Evolutionary conservation across 192 early-diverging fungal species (phyloP).

Genomic region (Pilobolus umbonatus): DNA sequence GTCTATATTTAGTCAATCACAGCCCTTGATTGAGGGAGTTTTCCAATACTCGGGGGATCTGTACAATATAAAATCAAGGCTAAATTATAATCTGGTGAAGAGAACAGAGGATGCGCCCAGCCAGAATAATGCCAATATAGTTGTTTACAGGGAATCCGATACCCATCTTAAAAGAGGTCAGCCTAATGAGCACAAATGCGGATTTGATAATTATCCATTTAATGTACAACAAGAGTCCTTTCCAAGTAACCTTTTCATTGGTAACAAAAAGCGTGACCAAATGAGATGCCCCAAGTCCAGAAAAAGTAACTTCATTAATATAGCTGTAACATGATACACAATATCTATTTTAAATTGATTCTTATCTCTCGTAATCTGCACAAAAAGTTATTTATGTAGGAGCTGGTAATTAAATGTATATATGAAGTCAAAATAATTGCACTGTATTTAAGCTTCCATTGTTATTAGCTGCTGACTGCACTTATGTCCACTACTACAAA

Average conservation of each 20-base stretch:
- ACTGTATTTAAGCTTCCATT: not conserved
- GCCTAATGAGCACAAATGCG: conserved; percentile 6
- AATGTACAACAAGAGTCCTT: too few relatives aligned
- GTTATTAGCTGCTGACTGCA: conserved; percentile 61
- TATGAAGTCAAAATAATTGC: not conserved
- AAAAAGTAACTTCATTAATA: conserved; percentile 6
- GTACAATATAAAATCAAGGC: conserved; percentile 50
- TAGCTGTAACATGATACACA: not conserved
- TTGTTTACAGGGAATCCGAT: conserved; percentile 24
- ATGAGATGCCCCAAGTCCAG: conserved; percentile 3
- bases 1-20: conserved; percentile 7
- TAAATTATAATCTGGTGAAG: conserved; percentile 45
- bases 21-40: conserved; percentile 49
- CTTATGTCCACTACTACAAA: conserved; percentile 55
- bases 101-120: conserved; percentile 40
- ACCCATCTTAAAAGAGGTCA: not conserved
- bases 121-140: not conserved
- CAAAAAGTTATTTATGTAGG: conserved; percentile 31
- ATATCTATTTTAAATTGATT: not conserved
- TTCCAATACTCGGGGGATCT: conserved; percentile 49
- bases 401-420: conserved; percentile 23
- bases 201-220: conserved; percentile 18
- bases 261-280: not conserved
- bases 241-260: too few relatives aligned
- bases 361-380: too few relatives aligned